A percentile compares a stretch with the other conserved stretches of the same genome.
phyloP scores from a whole-genome alignment of 805 yeast species.

The Huiozyma sinensis region DNA sequence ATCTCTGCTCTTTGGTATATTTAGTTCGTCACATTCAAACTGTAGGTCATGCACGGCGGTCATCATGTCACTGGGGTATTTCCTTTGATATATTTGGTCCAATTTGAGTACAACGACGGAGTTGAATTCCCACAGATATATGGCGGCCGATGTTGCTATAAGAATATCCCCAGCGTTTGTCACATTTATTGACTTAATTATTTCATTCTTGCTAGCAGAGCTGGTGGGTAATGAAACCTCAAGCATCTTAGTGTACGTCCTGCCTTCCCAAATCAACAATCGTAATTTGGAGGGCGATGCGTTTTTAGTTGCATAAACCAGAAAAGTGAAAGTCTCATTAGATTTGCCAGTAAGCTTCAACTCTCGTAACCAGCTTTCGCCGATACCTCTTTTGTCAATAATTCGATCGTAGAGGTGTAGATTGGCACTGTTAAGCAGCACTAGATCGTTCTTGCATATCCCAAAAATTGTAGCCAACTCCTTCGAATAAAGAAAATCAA shows the following conservation, averaged over 20 bases:
- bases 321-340: constrained; percentile 1
- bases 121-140: constrained; percentile 19
- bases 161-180: constrained; percentile 10
- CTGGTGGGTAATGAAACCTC: constrained; percentile 10
- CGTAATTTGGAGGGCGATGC: constrained; percentile 10
- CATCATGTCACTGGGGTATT: constrained; percentile 14
- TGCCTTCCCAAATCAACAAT: constrained; percentile 22
- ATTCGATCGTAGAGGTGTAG: constrained; percentile 25
- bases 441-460: constrained; percentile 16
- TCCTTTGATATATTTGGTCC: constrained; percentile 14
- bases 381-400: constrained; percentile 23
- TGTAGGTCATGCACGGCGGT: constrained; percentile 12
- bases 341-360: background rate
- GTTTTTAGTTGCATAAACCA: background rate
- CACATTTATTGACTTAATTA: constrained; percentile 11
- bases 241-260: constrained; percentile 16
- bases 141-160: constrained; percentile 14
- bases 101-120: constrained; percentile 9
- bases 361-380: constrained; percentile 18
- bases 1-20: constrained; percentile 1
- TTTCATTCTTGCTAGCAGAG: constrained; percentile 4
- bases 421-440: constrained; percentile 22
- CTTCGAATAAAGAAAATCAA: constrained; percentile 16
- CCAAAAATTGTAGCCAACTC: constrained; percentile 22
- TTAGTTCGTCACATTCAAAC: background rate